Evolutionary conservation across 1,139 yeast species (phyloP), one percentile per base, ranked within the genome.

Genomic region (Taphrina communis): DNA sequence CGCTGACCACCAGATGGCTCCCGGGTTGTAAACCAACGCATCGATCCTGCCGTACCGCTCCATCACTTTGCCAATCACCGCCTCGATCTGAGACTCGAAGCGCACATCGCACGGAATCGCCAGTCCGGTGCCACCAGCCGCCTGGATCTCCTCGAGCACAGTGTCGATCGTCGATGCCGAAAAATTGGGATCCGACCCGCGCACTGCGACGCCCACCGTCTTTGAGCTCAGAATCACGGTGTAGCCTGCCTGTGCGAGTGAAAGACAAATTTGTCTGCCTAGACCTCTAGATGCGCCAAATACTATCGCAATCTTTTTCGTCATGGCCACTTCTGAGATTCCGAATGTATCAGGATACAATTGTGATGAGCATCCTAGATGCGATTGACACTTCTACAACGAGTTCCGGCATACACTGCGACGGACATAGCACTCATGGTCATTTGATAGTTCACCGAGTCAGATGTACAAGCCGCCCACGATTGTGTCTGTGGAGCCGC

Each of bases 1-100:
- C n/a, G 65, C 11, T 5, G 57, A 60, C 65, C 65, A 60, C 57
- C 65, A 60, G 6, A 50, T 51, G 11, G 65, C 65, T 21, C 65
- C 65, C 25, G 65, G 65, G 38, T 50, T 60, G 57, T 60, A 60
- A 38, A 60, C 17, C 46, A 52, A 4, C 4, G 41, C 65, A 19
- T 60, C 46, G 31, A 60, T 60, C n/a, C 38, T 35, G 48, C 57
- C 57, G 44, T 50, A 50, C 25, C 21, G n/a, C n/a, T 36, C 12
- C 41, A 60, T 39, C 46, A 50, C 57, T 19, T 38, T 53, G 9
- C 25, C 5, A 25, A 60, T 19, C 36, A 60, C 48, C 3, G 14
- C 25, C 14, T 39, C 31, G 38, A 60, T 41, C 17, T 60, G 50
- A 14, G 19, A 12, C n/a, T 60, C 65, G 19, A 11, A n/a, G 17